phyloP scores from a whole-genome alignment of 305 asterid genomes.

The Petunia hybrid region DNA sequence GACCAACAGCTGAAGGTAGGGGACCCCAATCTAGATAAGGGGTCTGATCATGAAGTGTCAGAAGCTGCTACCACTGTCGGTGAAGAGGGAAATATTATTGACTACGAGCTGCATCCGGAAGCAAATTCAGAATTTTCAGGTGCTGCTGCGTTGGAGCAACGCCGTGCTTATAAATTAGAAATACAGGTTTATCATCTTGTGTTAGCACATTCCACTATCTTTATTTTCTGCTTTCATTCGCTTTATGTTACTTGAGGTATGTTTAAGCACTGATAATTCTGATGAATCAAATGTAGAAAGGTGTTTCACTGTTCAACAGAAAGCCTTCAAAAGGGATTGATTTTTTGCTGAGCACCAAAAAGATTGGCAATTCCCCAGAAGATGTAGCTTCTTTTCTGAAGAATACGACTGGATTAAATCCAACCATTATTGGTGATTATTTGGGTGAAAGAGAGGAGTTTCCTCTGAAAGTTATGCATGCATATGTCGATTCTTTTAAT shows the following conservation, averaged over 20 bases:
- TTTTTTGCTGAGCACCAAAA: constrained; percentile 77
- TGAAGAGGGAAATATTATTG: constrained; percentile 74
- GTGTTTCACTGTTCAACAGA: constrained; percentile 88
- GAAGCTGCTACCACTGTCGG: constrained; percentile 53
- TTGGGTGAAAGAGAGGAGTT: constrained; percentile 98
- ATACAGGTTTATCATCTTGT: constrained; percentile 67
- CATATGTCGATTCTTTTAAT: constrained; percentile 97
- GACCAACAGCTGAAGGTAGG: constrained; percentile 93
- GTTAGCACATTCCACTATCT: constrained; percentile 12
- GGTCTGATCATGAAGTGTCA: constrained; percentile 61
- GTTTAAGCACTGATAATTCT: constrained; percentile 39
- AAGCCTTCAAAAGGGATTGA: constrained; percentile 98
- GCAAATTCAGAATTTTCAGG: constrained; percentile 68
- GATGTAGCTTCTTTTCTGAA: constrained; percentile 90
- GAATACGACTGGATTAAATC: constrained; percentile 87
- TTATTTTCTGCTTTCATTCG: constrained; percentile 25
- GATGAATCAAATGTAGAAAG: constrained; percentile 79
- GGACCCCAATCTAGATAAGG: constrained; percentile 57
- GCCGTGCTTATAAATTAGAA: constrained; percentile 93
- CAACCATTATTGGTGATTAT: constrained; percentile 93
- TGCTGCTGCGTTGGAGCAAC: constrained; percentile 93
- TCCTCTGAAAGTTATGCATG: constrained; percentile 96
- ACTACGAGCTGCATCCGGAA: constrained; percentile 75
- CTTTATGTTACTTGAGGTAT: constrained; percentile 13
- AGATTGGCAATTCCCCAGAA: constrained; percentile 86